phyloP scores from a whole-genome alignment of 164 flowering plant genomes.

The Akebia trifoliata region DNA sequence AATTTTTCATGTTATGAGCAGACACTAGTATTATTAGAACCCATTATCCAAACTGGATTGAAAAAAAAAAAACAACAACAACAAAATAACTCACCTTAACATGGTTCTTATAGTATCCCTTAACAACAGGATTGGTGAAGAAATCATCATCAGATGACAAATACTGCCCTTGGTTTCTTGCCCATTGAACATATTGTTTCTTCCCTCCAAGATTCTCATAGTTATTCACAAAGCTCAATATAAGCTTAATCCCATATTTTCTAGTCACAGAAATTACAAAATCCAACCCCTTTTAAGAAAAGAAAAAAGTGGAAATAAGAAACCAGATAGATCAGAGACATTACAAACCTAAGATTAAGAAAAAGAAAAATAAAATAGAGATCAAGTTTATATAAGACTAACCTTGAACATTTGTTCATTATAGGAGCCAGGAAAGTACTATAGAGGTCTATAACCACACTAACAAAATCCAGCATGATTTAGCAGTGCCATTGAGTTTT shows the following conservation, averaged over 20 bases:
- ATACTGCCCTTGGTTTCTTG: constrained; percentile 49
- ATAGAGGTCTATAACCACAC: constrained; percentile 47
- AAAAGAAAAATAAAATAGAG: neutral
- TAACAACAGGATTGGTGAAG: constrained; percentile 52
- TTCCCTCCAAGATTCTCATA: too few relatives aligned
- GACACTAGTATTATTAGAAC: neutral
- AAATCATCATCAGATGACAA: constrained; percentile 61
- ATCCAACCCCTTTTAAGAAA: constrained; percentile 34
- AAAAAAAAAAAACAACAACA: too few relatives aligned
- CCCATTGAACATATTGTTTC: constrained; percentile 77
- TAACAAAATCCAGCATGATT: too few relatives aligned
- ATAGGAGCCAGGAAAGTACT: constrained; percentile 64
- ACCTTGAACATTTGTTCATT: constrained; percentile 75
- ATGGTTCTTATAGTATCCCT: constrained; percentile 61
- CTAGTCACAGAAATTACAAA: constrained; percentile 64
- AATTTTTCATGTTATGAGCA: neutral
- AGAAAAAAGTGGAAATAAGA: neutral
- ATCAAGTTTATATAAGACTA: neutral
- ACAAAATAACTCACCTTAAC: constrained; percentile 50
- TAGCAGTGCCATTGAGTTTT: too few relatives aligned
- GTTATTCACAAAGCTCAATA: constrained; percentile 65
- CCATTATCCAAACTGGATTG: too few relatives aligned
- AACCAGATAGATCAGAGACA: neutral
- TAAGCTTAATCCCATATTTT: constrained; percentile 50
- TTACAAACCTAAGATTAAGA: neutral